Evolutionary conservation across 73 alveolate species (phyloP).

Genomic region (Paramecium bursaria): DNA sequence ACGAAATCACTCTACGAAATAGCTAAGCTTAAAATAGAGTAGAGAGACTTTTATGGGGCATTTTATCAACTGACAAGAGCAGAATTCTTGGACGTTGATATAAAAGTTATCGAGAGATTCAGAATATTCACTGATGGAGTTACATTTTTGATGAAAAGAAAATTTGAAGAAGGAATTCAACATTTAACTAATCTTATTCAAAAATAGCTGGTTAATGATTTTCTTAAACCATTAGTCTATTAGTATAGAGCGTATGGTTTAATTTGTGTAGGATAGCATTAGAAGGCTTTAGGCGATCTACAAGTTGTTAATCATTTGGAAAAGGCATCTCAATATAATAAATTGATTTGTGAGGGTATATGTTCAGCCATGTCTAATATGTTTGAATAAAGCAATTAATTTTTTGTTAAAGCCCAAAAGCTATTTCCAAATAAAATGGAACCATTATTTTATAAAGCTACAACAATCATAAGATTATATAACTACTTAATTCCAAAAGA

Average conservation of each 20-base stretch:
- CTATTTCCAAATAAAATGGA: conserved; percentile 68
- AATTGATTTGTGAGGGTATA: conserved; percentile 75
- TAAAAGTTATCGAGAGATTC: conserved; percentile 71
- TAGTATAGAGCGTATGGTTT: conserved; percentile 89
- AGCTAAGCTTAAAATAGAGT: conserved; percentile 79
- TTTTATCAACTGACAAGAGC: conserved; percentile 81
- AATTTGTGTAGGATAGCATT: conserved; percentile 75
- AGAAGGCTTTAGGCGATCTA: conserved; percentile 77
- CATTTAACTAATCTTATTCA: conserved; percentile 71
- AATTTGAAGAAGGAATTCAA: conserved; percentile 82
- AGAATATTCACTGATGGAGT: conserved; percentile 87
- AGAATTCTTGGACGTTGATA: conserved; percentile 72
- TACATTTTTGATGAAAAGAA: conserved; percentile 83
- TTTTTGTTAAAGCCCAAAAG: conserved; percentile 68
- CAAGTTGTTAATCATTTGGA: conserved; percentile 70
- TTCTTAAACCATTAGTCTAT: conserved; percentile 74
- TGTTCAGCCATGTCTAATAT: conserved; percentile 25
- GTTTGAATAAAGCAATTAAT: conserved; percentile 56
- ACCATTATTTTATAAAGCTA: conserved; percentile 69
- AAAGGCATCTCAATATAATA: conserved; percentile 75
- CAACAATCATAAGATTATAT: conserved; percentile 65
- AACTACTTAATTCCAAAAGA: conserved; percentile 61
- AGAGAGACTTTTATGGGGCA: conserved; percentile 89
- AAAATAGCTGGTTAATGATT: conserved; percentile 56
- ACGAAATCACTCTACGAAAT: conserved; percentile 84